Evolutionary conservation across 106 monocot genomes (phyloP).

Genomic region (Chionographis japonica): DNA sequence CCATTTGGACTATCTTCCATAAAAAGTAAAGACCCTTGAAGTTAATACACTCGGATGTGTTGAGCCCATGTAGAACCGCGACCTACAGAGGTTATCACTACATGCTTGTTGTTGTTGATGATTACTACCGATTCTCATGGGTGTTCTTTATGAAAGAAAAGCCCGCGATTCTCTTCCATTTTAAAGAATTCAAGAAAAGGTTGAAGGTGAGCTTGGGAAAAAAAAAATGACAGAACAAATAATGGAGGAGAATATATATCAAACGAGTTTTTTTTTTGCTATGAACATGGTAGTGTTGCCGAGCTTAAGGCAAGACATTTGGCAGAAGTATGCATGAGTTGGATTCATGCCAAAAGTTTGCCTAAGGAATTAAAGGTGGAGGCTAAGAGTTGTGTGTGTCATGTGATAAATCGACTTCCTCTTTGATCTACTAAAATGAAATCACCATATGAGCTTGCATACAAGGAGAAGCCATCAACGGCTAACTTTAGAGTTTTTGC

Average conservation of each 20-base stretch:
- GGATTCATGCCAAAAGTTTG: background rate
- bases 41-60: background rate
- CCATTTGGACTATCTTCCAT: background rate
- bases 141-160: background rate
- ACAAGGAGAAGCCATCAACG: background rate
- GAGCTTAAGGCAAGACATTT: background rate
- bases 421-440: background rate
- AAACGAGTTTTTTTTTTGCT: background rate
- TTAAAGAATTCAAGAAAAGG: background rate
- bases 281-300: background rate
- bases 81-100: background rate
- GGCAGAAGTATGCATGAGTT: background rate
- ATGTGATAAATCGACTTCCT: background rate
- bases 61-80: background rate
- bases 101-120: background rate
- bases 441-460: background rate
- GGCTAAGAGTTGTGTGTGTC: background rate
- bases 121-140: background rate
- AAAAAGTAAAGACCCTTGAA: background rate
- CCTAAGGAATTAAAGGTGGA: background rate
- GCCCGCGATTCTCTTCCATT: background rate
- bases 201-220: background rate
- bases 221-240: background rate
- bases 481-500: background rate
- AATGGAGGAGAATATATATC: background rate